Percentiles rank a stretch among this genome's conserved stretches.
Conservation (phyloP, 192 early-diverging fungal species). For the Coemansia sp. region DNA sequence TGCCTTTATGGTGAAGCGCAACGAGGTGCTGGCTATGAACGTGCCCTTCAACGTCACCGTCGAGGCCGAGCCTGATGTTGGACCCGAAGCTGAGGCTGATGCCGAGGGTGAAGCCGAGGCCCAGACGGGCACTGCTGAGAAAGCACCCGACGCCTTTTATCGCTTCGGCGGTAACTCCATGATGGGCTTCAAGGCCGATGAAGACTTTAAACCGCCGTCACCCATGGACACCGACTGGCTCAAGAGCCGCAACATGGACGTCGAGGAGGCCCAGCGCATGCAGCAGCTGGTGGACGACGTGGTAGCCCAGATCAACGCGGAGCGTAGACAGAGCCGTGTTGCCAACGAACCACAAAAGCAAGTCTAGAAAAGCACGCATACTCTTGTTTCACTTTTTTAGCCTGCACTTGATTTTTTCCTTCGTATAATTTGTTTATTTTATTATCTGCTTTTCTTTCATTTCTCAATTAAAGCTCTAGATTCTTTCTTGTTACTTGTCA, state of each 20-base stretch:
- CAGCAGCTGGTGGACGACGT: constrained; percentile 37
- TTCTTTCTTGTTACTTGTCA: not conserved
- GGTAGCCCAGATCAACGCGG: constrained; percentile 47
- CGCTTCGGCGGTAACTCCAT: too few species aligned
- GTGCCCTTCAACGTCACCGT: constrained; percentile 5
- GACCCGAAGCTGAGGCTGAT: not conserved
- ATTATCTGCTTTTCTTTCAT: too few species aligned
- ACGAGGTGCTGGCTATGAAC: constrained; percentile 6
- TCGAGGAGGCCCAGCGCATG: constrained; percentile 45
- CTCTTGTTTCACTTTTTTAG: not conserved
- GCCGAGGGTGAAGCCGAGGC: not conserved
- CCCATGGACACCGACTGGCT: constrained; percentile 39
- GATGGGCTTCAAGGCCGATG: too few species aligned
- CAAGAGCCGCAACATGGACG: constrained; percentile 26
- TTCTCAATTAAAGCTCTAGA: too few species aligned
- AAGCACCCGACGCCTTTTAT: not conserved
- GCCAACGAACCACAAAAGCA: not conserved
- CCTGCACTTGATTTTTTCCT: too few species aligned
- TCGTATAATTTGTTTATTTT: too few species aligned
- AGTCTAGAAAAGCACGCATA: not conserved
- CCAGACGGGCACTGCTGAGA: not conserved
- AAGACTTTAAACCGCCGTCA: constrained; percentile 35
- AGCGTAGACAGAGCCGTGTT: constrained; percentile 20
- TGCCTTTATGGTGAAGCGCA: constrained; percentile 5
- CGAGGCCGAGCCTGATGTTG: not conserved